Base-by-base conservation (phyloP, 768 basidiomycete species). In the Suillus tomentosus region DNA sequence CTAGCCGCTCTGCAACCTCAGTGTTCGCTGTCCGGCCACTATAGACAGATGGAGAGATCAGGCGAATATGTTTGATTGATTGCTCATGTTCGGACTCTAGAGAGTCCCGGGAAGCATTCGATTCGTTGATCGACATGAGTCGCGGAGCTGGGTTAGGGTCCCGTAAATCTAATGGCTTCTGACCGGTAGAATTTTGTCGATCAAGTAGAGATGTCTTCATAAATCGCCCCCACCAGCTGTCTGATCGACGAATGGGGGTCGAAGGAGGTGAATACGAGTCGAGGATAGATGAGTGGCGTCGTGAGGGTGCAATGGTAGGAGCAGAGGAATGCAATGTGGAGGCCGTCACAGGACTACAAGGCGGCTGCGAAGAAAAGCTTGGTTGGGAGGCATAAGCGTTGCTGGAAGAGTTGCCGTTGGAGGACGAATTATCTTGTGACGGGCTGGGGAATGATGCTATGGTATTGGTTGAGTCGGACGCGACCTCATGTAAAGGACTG, bases 221-320 rank as follows among this genome's bases (percentile, higher is more conserved):
- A 69, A 95, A 87, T 3, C 90, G 87, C 10, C 81, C 76, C 89
- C 92, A 95, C 90, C 92, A 93, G 13, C 82, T 86, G 71, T 91
- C 86, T 48, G 85, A 88, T 8, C 91, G 81, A 51, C 84, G 84
- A 54, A 92, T 80, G 1, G 84, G 80, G 50, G 80, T 79, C 27
- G 74, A 78, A 42, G 78, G 78, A 3, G 79, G 75, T 17, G 80
- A 65, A 66, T 76, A 65, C 50, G 81, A 76, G 69, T 79, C 79
- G 55, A 84, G 73, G 66, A 83, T 76, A 15, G 82, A 82, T 1
- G 81, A 80, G 17, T 79, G 73, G 48, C 72, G 76, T 24, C 72
- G 74, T 22, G 76, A 71, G 57, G 68, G 67, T 36, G 74, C 58
- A 64, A 75, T 58, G 48, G 72, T 69, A 17, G 76, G 69, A 43